These are phyloP conservation scores for Ricinus communis DNA, from an alignment of 345 rosid species.

Conservation along the genomic window DNA sequence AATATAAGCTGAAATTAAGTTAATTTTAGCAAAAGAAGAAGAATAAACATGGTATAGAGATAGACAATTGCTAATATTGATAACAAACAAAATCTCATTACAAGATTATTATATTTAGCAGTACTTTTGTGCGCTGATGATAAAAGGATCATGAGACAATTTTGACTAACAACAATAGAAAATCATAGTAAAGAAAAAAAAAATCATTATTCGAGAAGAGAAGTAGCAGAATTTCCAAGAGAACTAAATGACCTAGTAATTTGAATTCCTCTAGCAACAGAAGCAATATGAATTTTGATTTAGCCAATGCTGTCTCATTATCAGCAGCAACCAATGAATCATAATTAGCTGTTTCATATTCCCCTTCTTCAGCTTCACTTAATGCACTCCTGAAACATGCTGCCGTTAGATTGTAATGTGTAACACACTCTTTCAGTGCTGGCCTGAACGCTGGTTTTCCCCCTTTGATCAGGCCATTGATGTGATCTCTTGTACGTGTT, in stretches of 20 bases:
- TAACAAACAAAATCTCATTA: too few relatives aligned
- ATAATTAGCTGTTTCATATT: slow-evolving; percentile 7
- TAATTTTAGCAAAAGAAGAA: too few relatives aligned
- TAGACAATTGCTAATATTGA: too few relatives aligned
- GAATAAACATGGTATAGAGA: too few relatives aligned
- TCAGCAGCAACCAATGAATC: background rate
- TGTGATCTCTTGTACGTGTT: background rate
- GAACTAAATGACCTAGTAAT: background rate
- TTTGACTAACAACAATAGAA: too few relatives aligned
- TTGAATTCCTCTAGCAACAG: background rate
- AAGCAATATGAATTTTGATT: background rate
- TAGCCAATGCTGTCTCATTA: background rate
- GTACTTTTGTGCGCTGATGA: too few relatives aligned
- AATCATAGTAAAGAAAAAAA: too few relatives aligned
- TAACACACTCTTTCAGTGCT: background rate
- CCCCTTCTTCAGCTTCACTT: slow-evolving; percentile 2
- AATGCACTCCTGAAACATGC: background rate
- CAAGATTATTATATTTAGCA: too few relatives aligned
- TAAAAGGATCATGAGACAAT: too few relatives aligned
- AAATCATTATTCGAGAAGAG: background rate
- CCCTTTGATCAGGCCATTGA: background rate
- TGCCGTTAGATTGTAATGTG: background rate
- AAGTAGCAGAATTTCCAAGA: background rate
- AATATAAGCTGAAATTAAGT: too few relatives aligned
- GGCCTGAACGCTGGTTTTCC: background rate